phyloP scores from a whole-genome alignment of 164 flowering plant species.

The Santalum album region DNA sequence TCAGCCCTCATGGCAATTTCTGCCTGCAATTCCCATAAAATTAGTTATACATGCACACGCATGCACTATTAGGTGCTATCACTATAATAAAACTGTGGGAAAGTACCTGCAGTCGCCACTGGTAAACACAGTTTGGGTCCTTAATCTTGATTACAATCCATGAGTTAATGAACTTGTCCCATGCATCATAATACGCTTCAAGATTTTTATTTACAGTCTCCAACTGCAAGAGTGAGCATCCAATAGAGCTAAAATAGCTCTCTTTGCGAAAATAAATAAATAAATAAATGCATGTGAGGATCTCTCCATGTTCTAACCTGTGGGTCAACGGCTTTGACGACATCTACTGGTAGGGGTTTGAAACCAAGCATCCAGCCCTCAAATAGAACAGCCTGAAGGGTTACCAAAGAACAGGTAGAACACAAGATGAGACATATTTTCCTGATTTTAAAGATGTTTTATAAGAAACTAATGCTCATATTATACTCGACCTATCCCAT shows the following conservation, averaged over 20 bases:
- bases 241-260: not conserved
- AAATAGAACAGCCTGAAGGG: constrained; percentile 57
- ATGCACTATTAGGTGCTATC: too few species aligned
- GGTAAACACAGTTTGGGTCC: constrained; percentile 77
- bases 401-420: not conserved
- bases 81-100: not conserved
- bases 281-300: not conserved
- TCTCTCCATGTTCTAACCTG: constrained; percentile 11
- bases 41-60: not conserved
- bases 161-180: constrained; percentile 79
- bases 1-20: constrained; percentile 3
- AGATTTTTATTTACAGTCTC: constrained; percentile 69
- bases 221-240: constrained; percentile 39
- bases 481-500: too few species aligned
- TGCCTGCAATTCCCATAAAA: not conserved
- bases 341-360: constrained; percentile 65
- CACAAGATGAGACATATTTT: not conserved
- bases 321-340: constrained; percentile 57
- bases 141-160: constrained; percentile 89
- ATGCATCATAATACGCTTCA: constrained; percentile 86
- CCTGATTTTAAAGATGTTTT: not conserved
- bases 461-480: too few species aligned
- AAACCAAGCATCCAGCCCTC: constrained; percentile 99
- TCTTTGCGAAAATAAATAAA: not conserved
- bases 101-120: constrained; percentile 90